Evolutionary conservation across 164 flowering plant genomes (phyloP), one percentile per base, ranked within the genome.

Genomic region (Dillenia suffruticosa): DNA sequence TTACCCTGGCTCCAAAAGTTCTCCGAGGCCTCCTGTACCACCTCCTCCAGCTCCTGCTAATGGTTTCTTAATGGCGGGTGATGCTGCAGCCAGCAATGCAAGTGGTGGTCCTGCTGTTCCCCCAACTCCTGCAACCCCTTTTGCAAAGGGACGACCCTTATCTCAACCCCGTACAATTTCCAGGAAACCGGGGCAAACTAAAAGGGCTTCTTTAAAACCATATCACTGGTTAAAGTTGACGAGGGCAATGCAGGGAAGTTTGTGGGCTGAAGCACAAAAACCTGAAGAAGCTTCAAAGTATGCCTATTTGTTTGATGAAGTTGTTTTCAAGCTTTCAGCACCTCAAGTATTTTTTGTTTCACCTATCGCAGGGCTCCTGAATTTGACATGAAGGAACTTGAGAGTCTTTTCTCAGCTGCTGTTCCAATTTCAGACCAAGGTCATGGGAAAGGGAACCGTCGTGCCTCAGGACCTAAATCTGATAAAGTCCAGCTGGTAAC

Each of bases 341-440:
- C 40, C 40, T 32, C 0, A 32, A 32, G 40, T 3, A 16, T 47
- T 59, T 65, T 26, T 51, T 61, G 19, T 59, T 53, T 61, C 52
- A 1, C 61, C 50, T 65, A 19, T 75, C 56, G 13, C 69, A 95
- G 99, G 84, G 84, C 97, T 66, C 97, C 99, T 12, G 95, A 87
- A 70, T 78, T 95, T 79, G 99, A 95, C 77, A 80, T 92, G 77
- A 75, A 88, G 52, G 99, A 95, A 74, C 92, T 95, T 54, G 98
- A 92, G 72, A 78, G 67, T 73, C 88, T 92, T 67, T 95, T 95
- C 77, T 88, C 96, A 58, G 87, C 92, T 57, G 83, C 86, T 53
- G 82, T 69, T 56, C 92, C 97, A 54, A 79, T 52, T 68, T 63
- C 88, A 64, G 87, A 77, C 61, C 58, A 51, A 47, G 88, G 79